Conservation (phyloP, 2,329 filamentous ascomycete species). For the Mariannaea sp. region DNA sequence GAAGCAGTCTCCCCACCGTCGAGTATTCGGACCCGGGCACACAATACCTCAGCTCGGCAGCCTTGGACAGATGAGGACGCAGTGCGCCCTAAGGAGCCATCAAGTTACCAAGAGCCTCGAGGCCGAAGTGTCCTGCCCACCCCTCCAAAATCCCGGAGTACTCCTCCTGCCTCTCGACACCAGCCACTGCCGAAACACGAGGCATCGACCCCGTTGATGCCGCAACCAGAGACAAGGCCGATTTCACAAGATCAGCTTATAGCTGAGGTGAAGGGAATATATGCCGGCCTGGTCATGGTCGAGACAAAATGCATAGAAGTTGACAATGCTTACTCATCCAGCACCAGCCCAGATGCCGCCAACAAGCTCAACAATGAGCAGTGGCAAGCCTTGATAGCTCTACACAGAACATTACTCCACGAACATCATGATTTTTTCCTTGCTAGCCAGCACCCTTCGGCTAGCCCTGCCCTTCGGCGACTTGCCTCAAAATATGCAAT, state of each 20-base stretch:
- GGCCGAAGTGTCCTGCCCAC: too few relatives aligned
- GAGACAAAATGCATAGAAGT: constrained; percentile 88
- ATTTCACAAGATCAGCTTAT: constrained; percentile 80
- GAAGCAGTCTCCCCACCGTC: not conserved
- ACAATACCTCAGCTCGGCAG: constrained; percentile 23
- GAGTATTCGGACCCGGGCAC: not conserved
- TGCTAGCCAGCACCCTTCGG: constrained; percentile 83
- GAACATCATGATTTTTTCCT: constrained; percentile 89
- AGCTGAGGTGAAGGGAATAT: constrained; percentile 82
- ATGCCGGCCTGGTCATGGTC: constrained; percentile 81
- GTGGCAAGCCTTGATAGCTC: constrained; percentile 81
- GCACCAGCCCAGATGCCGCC: constrained; percentile 48
- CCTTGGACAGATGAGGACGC: constrained; percentile 37
- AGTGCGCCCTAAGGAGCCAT: not conserved
- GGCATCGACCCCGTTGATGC: constrained; percentile 15
- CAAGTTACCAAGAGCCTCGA: too few relatives aligned
- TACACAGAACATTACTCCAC: constrained; percentile 80
- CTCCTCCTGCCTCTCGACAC: too few relatives aligned
- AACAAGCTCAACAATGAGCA: constrained; percentile 66
- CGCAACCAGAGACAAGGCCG: constrained; percentile 53
- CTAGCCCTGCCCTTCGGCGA: constrained; percentile 67
- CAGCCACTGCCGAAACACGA: too few relatives aligned
- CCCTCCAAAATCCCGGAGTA: too few relatives aligned
- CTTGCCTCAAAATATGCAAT: constrained; percentile 84
- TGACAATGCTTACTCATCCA: constrained; percentile 63